phyloP scores from a whole-genome alignment of 169 alveolate species.

The Toxoplasma gondii region DNA sequence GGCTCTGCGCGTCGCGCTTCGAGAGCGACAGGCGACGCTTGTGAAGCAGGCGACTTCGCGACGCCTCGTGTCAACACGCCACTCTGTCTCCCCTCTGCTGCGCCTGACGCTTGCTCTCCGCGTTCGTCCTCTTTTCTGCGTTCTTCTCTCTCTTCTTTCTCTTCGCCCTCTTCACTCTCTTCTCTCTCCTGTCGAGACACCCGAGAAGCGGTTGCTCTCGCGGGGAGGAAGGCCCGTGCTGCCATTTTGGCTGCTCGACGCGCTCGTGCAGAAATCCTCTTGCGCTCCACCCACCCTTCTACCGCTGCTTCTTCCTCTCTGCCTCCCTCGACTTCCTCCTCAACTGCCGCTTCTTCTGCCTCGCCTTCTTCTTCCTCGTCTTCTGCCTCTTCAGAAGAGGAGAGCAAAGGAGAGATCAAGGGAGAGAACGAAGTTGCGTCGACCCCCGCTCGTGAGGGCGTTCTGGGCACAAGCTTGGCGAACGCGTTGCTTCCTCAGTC shows the following conservation, averaged over 20 bases:
- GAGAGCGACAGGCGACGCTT: not conserved
- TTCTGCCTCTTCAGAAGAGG: not conserved
- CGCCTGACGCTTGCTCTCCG: not conserved
- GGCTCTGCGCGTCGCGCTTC: not conserved
- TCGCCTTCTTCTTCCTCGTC: not conserved
- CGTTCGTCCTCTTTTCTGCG: not conserved
- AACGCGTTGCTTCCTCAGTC: not conserved
- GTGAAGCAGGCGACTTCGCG: not conserved
- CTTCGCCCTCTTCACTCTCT: not conserved
- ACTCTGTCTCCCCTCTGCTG: not conserved
- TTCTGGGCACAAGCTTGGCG: not conserved
- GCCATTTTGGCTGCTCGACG: not conserved
- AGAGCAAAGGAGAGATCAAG: not conserved
- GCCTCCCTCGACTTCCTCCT: not conserved
- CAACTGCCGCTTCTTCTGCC: not conserved
- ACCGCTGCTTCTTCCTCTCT: not conserved
- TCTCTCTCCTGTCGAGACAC: not conserved
- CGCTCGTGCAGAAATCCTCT: not conserved
- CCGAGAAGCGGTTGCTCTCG: not conserved
- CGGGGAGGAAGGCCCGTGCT: not conserved
- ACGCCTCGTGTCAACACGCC: too few species aligned
- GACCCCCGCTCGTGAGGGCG: not conserved
- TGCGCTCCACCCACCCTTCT: not conserved
- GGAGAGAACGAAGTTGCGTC: not conserved
- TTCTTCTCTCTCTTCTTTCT: not conserved